Base-by-base conservation (phyloP, 331 rosid species). In the Quercus lobata region DNA sequence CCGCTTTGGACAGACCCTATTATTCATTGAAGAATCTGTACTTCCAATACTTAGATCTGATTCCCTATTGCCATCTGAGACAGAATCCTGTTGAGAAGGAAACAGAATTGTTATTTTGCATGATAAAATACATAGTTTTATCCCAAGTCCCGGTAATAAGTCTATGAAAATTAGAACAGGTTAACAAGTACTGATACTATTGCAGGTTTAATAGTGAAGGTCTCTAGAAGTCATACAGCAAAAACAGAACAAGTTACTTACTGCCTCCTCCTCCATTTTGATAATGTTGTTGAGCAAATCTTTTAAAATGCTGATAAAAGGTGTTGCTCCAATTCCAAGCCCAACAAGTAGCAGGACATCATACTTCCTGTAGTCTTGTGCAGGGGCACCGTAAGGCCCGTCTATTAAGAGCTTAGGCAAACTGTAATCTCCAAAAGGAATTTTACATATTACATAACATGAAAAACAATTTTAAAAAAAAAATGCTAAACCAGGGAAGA, bases 361-460 rank as follows among this genome's bases (percentile, higher is more conserved):
- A 80, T 96, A 96, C 60, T 96, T 96, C 73, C 72, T 73, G 75
- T 93, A 96, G 78, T 96, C 99, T 79, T 96, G 98, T 72, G 99
- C 99, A 3, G 99, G 95, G 4, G 99, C 99, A 56, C 99, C 98
- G 44, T 96, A 96, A 81, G 99, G 98, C 68, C 99, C 99, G 70
- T 96, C 99, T 70, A 96, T 96, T 81, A 89, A 88, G 58, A 96
- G 91, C 93, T 93, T 96, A 6, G 99, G 99, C 83, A 96, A 84
- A 86, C 98, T 96, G 88, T 79, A 76, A 68, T 68, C 72, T 68
- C 55, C 83, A 56, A 54, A 29, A 73, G 34, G 24, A 82, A 78
- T 37, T 18, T 53, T 11, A 54, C 61, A 24, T 2, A 25, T 21
- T 79, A 69, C 74, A 25, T 46, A 4, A 54, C 68, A 21, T 5